These are phyloP conservation scores for Cochlearia excelsa DNA, from an alignment of 345 rosid genomes.

Conservation along the genomic window DNA sequence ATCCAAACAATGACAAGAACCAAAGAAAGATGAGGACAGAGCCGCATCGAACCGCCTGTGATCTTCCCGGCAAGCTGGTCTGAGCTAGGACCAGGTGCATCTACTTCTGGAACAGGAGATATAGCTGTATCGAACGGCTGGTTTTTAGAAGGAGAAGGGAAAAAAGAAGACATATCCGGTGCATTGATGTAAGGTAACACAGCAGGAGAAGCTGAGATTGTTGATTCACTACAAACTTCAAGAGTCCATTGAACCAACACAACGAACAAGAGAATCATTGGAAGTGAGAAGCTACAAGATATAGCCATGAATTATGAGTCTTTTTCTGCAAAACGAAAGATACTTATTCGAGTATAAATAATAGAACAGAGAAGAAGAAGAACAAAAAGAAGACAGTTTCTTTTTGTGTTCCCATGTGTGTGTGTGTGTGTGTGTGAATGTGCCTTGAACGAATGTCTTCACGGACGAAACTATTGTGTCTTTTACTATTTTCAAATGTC, in stretches of 20 bases:
- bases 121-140: constrained; percentile 34
- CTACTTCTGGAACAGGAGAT: constrained; percentile 44
- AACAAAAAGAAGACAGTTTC: constrained; percentile 3
- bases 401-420: constrained; percentile 30
- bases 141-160: constrained; percentile 50
- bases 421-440: neutral
- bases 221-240: constrained; percentile 33
- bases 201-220: constrained; percentile 57
- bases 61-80: constrained; percentile 53
- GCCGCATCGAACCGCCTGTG: constrained; percentile 35
- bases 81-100: constrained; percentile 38
- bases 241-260: constrained; percentile 25
- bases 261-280: constrained; percentile 31
- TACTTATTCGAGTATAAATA: constrained; percentile 25
- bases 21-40: constrained; percentile 26
- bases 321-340: constrained; percentile 33
- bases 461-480: constrained; percentile 36
- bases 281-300: constrained; percentile 28
- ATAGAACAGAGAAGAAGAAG: constrained; percentile 27
- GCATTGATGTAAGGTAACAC: constrained; percentile 49
- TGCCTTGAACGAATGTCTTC: constrained; percentile 28
- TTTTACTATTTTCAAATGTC: constrained; percentile 28
- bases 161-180: constrained; percentile 62
- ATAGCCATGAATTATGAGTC: constrained; percentile 40
- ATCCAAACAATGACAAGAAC: constrained; percentile 30